Conservation (phyloP, 1,284 basidiomycete species). For the Paramarasmius palmivorus region DNA sequence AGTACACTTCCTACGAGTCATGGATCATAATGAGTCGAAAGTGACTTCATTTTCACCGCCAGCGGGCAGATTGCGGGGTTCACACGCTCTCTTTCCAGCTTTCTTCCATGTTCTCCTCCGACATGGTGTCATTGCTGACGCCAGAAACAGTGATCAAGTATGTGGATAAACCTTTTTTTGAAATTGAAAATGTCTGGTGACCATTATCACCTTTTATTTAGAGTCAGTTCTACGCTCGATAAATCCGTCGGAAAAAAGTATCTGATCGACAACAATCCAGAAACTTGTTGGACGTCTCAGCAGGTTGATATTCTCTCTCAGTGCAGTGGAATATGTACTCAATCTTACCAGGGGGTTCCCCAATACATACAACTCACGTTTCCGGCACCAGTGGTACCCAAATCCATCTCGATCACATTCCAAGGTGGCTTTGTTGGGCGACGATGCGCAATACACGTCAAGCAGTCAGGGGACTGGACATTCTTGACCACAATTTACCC, state of each 20-base stretch:
- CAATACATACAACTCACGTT: slow-evolving; percentile 73
- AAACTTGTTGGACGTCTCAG: slow-evolving; percentile 84
- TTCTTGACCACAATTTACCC: slow-evolving; percentile 60
- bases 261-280: slow-evolving; percentile 68
- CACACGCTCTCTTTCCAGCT: slow-evolving; percentile 1
- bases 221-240: slow-evolving; percentile 84
- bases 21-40: background rate
- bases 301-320: slow-evolving; percentile 46
- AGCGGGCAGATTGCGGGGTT: background rate
- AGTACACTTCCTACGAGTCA: background rate
- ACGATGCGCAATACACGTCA: slow-evolving; percentile 51
- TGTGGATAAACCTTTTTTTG: slow-evolving; percentile 16
- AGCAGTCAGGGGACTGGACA: slow-evolving; percentile 39
- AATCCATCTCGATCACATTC: slow-evolving; percentile 64
- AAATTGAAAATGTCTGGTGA: slow-evolving; percentile 15
- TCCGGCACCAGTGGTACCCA: slow-evolving; percentile 49
- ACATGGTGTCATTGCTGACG: slow-evolving; percentile 34
- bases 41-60: background rate
- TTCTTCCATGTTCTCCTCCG: background rate
- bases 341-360: slow-evolving; percentile 57
- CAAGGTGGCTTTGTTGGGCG: slow-evolving; percentile 83
- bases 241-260: slow-evolving; percentile 73
- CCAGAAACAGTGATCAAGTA: slow-evolving; percentile 56
- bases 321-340: background rate
- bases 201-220: slow-evolving; percentile 28